phyloP scores from a whole-genome alignment of 1,284 basidiomycete genomes.

The Trichosporon sp. region DNA sequence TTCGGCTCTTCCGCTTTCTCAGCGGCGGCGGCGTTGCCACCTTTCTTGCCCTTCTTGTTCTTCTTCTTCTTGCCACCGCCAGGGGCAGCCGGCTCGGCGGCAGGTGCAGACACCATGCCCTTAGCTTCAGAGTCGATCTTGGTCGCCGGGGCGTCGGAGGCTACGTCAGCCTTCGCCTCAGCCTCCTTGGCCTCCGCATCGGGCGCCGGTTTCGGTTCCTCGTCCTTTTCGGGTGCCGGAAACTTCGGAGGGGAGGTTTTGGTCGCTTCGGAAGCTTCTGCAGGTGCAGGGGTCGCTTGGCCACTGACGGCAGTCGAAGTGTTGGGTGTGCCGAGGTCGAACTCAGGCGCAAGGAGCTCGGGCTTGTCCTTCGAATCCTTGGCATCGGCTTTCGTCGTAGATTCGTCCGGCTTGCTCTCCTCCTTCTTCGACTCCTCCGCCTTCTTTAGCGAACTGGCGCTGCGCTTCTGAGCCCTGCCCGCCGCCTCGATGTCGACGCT shows the following conservation, averaged over 20 bases:
- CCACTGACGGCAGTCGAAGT: constrained; percentile 14
- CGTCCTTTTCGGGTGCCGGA: not conserved
- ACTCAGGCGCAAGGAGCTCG: not conserved
- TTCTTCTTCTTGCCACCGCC: constrained; percentile 22
- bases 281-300: not conserved
- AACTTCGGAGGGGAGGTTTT: not conserved
- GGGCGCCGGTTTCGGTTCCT: not conserved
- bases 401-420: not conserved
- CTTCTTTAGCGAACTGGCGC: constrained; percentile 12
- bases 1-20: constrained; percentile 5
- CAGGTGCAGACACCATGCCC: not conserved
- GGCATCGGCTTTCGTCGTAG: not conserved
- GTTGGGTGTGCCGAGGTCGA: constrained; percentile 3
- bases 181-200: constrained; percentile 4
- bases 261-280: not conserved
- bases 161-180: constrained; percentile 8
- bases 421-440: not conserved
- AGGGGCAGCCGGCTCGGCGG: not conserved
- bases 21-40: constrained; percentile 3
- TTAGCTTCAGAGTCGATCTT: not conserved
- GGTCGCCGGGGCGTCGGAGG: not conserved
- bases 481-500: constrained; percentile 11
- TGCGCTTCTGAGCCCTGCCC: constrained; percentile 3
- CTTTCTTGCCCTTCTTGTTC: constrained; percentile 25
- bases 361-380: not conserved